Evolutionary conservation across 192 early-diverging fungal species (phyloP).

Genomic region (Obelidium mucronatum): DNA sequence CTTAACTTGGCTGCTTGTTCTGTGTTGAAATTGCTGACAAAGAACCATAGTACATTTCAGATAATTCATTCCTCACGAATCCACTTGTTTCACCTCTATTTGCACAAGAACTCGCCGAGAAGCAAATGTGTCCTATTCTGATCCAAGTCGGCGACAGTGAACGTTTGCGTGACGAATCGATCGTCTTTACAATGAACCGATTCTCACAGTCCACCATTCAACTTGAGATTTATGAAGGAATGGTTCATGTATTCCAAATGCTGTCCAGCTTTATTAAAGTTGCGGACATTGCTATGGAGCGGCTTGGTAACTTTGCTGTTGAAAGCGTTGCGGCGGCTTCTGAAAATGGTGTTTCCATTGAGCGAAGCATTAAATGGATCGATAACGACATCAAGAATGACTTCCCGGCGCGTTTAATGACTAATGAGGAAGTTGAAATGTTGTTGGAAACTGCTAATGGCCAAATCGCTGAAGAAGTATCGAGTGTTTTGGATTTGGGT

Average conservation of each 20-base stretch:
- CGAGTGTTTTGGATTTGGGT: not conserved
- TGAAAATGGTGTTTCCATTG: not conserved
- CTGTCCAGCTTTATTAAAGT: conserved; percentile 33
- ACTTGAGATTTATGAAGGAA: conserved; percentile 58
- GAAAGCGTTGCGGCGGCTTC: not conserved
- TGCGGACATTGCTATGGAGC: conserved; percentile 30
- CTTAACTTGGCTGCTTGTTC: too few species aligned
- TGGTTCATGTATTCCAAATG: conserved; percentile 57
- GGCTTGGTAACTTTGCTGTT: conserved; percentile 24
- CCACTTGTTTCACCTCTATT: conserved; percentile 56
- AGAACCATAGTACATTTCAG: conserved; percentile 33
- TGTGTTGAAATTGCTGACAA: not conserved
- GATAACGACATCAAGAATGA: not conserved
- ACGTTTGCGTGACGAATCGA: conserved; percentile 57
- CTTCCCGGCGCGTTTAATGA: conserved; percentile 13
- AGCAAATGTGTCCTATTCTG: conserved; percentile 48
- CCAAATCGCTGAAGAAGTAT: not conserved
- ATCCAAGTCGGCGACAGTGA: conserved; percentile 58
- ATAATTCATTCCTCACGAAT: conserved; percentile 41
- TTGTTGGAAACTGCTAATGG: not conserved
- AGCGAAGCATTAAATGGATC: conserved; percentile 11
- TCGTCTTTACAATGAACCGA: conserved; percentile 35
- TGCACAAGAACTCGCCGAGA: conserved; percentile 38
- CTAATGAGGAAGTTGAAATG: not conserved
- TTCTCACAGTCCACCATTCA: conserved; percentile 38